Base-by-base conservation (phyloP, 768 basidiomycete species). In the Candolleomyces eurysporus region DNA sequence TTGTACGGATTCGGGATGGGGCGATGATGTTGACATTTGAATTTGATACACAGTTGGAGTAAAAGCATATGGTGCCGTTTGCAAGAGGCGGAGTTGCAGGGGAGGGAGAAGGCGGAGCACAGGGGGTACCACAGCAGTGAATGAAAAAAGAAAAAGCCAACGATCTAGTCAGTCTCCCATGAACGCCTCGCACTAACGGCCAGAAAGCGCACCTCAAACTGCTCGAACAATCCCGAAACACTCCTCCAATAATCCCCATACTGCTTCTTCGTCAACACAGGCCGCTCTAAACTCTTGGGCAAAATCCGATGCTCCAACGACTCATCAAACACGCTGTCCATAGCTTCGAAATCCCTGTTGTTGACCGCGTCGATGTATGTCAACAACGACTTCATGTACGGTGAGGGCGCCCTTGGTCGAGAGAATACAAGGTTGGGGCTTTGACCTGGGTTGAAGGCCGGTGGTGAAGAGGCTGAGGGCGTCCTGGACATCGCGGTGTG, bases 291-390 rank as follows among this genome's bases (percentile, higher is more conserved):
- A 16, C 72, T 72, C 22, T 67, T 62, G 3, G 77, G 77, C 10
- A 78, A 63, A 50, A 75, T 76, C 5, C 72, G 70, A 59, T 77
- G 76, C 48, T 74, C 74, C 9, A 79, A 68, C 32, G 61, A 54
- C 0, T 71, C 69, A 63, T 76, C 73, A 58, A 78, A 76, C 39
- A 71, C 68, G 11, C 67, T 64, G 21, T 73, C 61, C 54, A 73
- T 64, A 14, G 65, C 63, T 22, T 72, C 71, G 36, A 68, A 52
- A 61, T 76, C 71, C 69, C 71, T 71, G 5, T 66, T 52, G 42
- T 76, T 69, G 26, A 73, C 63, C 17, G 73, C 75, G 49, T 73
- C 68, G 43, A 73, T 58, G 55, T 73, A 76, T 22, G 65, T 67
- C 26, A 79, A 68, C n/a, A 76, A 67, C 10, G 73, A 67, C 19